Percentiles rank a stretch among this genome's conserved stretches.
phyloP scores from a whole-genome alignment of 148 eudicot genomes.

The Cornus florida region DNA sequence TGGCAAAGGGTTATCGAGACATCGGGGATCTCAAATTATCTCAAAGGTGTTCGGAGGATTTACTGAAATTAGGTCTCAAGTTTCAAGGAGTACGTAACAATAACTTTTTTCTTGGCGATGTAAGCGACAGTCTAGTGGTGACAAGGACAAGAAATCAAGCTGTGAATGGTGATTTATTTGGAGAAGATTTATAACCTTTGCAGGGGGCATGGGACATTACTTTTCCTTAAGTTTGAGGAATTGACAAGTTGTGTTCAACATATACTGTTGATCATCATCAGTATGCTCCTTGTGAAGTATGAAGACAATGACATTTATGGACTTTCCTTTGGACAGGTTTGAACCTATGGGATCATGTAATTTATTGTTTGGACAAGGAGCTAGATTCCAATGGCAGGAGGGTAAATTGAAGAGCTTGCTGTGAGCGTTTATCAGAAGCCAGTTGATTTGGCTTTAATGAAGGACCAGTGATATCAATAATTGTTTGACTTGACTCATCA shows the following conservation, averaged over 20 bases:
- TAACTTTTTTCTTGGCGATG: not conserved
- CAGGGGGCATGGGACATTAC: not conserved
- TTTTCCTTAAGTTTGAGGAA: not conserved
- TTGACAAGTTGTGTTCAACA: not conserved
- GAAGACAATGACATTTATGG: not conserved
- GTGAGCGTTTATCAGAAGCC: not conserved
- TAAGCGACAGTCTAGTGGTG: not conserved
- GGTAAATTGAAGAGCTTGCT: not conserved
- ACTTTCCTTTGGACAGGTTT: not conserved
- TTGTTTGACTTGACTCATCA: too few species aligned
- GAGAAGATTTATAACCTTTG: not conserved
- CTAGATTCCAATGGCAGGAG: not conserved
- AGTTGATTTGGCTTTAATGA: not conserved
- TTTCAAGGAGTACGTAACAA: not conserved
- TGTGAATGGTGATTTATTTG: not conserved
- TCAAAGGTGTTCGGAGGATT: slow-evolving; percentile 38
- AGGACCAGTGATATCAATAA: not conserved
- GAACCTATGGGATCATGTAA: not conserved
- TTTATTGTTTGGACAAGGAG: not conserved
- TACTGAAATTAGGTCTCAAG: slow-evolving; percentile 19
- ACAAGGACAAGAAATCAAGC: not conserved
- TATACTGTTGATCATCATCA: not conserved
- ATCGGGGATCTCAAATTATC: slow-evolving; percentile 40
- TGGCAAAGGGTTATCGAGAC: slow-evolving; percentile 46
- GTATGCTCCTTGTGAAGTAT: not conserved